Conservation (phyloP, 768 basidiomycete species). For the Polyporus arcularius region DNA sequence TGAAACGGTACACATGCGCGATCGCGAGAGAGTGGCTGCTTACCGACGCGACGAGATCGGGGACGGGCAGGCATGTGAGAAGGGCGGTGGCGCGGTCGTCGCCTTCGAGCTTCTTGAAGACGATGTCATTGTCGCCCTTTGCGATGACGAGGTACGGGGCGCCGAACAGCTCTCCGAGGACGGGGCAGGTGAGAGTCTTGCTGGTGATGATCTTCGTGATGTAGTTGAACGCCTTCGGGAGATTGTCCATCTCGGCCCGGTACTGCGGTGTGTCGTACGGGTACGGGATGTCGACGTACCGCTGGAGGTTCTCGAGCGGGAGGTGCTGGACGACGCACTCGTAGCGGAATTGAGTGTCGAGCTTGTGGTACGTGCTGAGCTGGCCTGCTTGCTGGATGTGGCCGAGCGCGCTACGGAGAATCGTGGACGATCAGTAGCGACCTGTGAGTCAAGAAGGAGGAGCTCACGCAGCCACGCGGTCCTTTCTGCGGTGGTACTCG, state of each 20-base stretch:
- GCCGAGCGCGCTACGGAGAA: neutral
- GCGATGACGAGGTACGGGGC: constrained; percentile 44
- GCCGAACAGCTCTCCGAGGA: constrained; percentile 46
- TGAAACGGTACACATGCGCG: neutral
- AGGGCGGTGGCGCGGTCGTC: constrained; percentile 32
- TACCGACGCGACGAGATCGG: neutral
- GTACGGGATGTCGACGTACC: constrained; percentile 43
- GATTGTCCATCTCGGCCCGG: constrained; percentile 34
- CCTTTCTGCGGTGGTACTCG: constrained; percentile 23
- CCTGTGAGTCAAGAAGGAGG: too few relatives aligned
- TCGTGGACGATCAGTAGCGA: too few relatives aligned
- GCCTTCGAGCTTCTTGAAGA: constrained; percentile 43
- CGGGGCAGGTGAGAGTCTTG: constrained; percentile 38
- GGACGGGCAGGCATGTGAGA: constrained; percentile 35
- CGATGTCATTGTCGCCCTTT: constrained; percentile 42
- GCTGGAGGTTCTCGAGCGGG: constrained; percentile 45
- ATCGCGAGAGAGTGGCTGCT: neutral
- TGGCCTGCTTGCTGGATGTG: constrained; percentile 34
- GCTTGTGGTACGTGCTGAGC: constrained; percentile 36
- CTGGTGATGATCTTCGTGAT: constrained; percentile 40
- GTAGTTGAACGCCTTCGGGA: constrained; percentile 43
- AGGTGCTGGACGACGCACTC: constrained; percentile 46
- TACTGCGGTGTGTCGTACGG: constrained; percentile 40
- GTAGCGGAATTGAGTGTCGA: constrained; percentile 48
- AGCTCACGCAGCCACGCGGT: constrained; percentile 4